Evolutionary conservation across 208 protist genomes (phyloP), one percentile per base, ranked within the genome.

Genomic region (Herpetomonas muscarum): DNA sequence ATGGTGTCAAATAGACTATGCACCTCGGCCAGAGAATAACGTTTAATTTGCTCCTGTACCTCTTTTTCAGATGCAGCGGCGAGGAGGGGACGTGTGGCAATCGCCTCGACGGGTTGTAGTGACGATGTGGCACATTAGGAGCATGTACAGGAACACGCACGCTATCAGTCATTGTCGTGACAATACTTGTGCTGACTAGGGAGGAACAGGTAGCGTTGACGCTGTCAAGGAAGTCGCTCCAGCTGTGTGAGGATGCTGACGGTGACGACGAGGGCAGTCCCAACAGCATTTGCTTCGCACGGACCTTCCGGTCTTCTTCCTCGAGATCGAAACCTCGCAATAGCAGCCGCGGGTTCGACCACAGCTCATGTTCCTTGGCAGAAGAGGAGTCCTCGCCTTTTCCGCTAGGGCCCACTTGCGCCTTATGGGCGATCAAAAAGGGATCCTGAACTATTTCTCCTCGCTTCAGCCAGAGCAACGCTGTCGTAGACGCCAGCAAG

Each of bases 401-500:
- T 13, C 34, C 6, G 34, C 34, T 6, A 17, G 9, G 13, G 9
- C 9, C 34, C 34, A 39, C 34, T 39, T 6, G 41, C 6, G 41
- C 15, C 22, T 22, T 12, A 0, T 80, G 70, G 1, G 63, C 47
- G 10, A 41, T 70, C 39, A 74, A 77, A 13, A 84, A 64, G 25
- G 64, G 45, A 26, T 55, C 54, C 31, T 71, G 50, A 0, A 81
- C 51, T 3, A 92, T 30, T 7, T 85, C 79, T 1, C 75, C 64
- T 12, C 78, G 58, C 65, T 88, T 90, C 12, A 67, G 65, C 78
- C 78, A 93, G 37, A 88, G 44, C 19, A 88, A 52, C 4, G 72
- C 78, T 2, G 80, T 86, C 1, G 80, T 76, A 0, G 87, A 85
- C n/a, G 77, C 80, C 3, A 87, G 31, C 2, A 90, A 28, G 51